These are phyloP conservation scores for Moringa oleifera DNA, from an alignment of 345 rosid genomes.

Conservation along the genomic window DNA sequence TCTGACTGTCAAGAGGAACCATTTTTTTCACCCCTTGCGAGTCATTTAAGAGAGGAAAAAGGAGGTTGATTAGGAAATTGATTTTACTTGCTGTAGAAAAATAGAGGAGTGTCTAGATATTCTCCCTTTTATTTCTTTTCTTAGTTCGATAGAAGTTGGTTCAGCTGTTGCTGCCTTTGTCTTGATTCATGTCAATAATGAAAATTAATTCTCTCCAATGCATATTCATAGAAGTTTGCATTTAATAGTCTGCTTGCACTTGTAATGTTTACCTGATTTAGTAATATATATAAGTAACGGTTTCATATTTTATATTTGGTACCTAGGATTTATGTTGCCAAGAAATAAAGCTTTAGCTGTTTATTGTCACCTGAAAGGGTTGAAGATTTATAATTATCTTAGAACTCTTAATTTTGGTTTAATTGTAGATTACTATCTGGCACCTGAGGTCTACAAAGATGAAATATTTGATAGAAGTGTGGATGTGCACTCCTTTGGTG, in stretches of 20 bases:
- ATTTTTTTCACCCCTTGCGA: too few species aligned
- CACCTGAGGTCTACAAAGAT: constrained; percentile 76
- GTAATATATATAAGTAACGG: background rate
- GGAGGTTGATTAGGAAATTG: background rate
- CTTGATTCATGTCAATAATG: background rate
- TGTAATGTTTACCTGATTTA: background rate
- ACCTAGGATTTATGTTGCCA: background rate
- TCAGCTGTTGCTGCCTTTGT: background rate
- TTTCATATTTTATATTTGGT: background rate
- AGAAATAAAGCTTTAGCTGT: background rate
- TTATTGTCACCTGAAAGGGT: background rate
- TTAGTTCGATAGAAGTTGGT: background rate
- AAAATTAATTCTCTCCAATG: background rate
- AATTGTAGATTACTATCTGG: constrained; percentile 56
- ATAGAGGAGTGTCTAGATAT: background rate
- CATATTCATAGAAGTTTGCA: background rate
- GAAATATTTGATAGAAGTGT: constrained; percentile 64
- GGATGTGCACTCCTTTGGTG: constrained; percentile 80
- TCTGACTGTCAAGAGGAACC: too few species aligned
- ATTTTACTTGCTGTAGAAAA: background rate
- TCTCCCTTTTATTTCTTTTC: background rate
- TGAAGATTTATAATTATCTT: background rate
- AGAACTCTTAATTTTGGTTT: background rate
- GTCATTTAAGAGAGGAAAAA: background rate
- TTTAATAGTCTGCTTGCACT: background rate